Conservation (phyloP, 2,329 filamentous ascomycete genomes). For the Orbilia javanica region DNA sequence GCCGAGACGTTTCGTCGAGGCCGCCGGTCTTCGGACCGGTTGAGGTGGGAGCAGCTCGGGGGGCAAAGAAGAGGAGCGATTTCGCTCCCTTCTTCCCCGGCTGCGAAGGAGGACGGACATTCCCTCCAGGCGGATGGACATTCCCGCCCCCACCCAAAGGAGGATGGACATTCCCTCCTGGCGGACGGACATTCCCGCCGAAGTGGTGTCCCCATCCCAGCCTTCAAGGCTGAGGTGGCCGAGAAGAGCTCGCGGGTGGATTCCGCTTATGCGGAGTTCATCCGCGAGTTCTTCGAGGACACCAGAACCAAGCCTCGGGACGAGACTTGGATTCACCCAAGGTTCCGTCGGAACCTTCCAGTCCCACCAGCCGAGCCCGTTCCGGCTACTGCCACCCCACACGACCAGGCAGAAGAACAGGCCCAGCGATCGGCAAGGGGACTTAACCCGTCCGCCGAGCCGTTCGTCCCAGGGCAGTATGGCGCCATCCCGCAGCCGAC, state of each 20-base stretch:
- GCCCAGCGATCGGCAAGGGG: not conserved
- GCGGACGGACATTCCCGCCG: not conserved
- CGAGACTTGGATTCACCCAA: not conserved
- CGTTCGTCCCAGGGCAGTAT: not conserved
- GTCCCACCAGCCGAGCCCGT: not conserved
- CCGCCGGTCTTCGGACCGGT: too few species aligned
- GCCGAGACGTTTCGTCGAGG: not conserved
- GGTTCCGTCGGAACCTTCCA: not conserved
- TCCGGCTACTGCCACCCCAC: not conserved
- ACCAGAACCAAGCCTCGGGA: slow-evolving; percentile 6
- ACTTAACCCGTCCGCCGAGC: slow-evolving; percentile 8
- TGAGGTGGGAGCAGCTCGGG: slow-evolving; percentile 5
- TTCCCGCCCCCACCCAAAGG: not conserved
- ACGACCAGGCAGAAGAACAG: not conserved
- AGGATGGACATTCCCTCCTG: too few species aligned
- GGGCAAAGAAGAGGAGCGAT: not conserved
- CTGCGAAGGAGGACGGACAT: not conserved
- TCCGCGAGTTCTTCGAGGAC: not conserved
- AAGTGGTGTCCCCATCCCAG: not conserved
- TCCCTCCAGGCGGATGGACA: not conserved
- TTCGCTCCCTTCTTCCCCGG: not conserved
- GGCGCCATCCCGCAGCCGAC: not conserved
- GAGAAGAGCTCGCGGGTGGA: not conserved
- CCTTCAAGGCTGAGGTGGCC: not conserved
- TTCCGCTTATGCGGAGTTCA: not conserved